phyloP scores from a whole-genome alignment of 2,329 filamentous ascomycete genomes.

The Colletotrichum australisinense region DNA sequence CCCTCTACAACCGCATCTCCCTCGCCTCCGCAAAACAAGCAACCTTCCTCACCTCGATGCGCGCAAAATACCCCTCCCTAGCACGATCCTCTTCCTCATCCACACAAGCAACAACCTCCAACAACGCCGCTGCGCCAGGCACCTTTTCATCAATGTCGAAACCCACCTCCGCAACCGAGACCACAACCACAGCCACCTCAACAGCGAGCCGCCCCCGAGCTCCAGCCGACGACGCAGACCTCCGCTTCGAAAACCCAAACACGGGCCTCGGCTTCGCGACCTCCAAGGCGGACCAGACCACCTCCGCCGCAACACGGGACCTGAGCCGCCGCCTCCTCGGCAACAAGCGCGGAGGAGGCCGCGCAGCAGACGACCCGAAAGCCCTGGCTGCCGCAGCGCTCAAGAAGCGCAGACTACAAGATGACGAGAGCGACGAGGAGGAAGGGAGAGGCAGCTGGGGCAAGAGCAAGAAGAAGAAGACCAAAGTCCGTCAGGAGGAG shows the following conservation, averaged over 20 bases:
- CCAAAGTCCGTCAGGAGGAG: conserved; percentile 35
- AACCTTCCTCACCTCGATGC: conserved; percentile 45
- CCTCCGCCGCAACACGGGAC: conserved; percentile 41
- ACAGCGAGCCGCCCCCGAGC: not conserved
- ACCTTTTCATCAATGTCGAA: conserved; percentile 37
- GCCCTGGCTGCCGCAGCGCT: conserved; percentile 26
- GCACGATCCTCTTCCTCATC: conserved; percentile 27
- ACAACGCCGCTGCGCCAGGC: not conserved
- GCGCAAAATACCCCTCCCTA: conserved; percentile 32
- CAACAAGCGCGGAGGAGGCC: conserved; percentile 15
- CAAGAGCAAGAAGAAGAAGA: conserved; percentile 48
- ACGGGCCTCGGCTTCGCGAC: conserved; percentile 54
- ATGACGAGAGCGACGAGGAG: conserved; percentile 46
- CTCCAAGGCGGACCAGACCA: conserved; percentile 39
- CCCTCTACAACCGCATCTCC: conserved; percentile 55
- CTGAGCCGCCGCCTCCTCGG: conserved; percentile 47
- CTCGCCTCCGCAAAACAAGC: conserved; percentile 50
- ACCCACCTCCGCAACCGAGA: not conserved
- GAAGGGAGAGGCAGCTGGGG: conserved; percentile 51
- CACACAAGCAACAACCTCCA: not conserved
- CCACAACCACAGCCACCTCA: not conserved
- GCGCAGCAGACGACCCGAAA: conserved; percentile 19
- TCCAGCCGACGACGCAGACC: conserved; percentile 29
- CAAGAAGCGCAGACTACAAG: conserved; percentile 23
- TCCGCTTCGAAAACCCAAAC: conserved; percentile 44